phyloP scores from a whole-genome alignment of 805 yeast genomes.

The Debaryomyces prosopidis region DNA sequence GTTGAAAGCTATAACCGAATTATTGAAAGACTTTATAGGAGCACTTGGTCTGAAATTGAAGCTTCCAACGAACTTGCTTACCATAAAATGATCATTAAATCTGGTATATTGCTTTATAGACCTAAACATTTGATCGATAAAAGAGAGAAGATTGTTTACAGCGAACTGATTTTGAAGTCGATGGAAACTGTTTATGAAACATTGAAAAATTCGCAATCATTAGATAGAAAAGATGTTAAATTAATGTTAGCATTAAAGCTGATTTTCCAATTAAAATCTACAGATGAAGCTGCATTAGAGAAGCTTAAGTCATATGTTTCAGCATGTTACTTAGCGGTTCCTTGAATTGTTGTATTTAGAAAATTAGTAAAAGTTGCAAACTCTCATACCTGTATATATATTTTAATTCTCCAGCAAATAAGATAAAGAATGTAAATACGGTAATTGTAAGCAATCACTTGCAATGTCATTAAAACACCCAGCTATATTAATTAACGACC shows the following conservation, averaged over 20 bases:
- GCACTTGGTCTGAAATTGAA: slow-evolving; percentile 24
- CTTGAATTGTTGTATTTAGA: slow-evolving; percentile 2
- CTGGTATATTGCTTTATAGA: slow-evolving; percentile 29
- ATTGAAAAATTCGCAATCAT: slow-evolving; percentile 16
- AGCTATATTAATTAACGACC: slow-evolving; percentile 13
- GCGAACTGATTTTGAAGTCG: slow-evolving; percentile 19
- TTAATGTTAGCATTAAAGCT: slow-evolving; percentile 18
- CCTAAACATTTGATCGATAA: slow-evolving; percentile 23
- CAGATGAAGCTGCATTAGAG: slow-evolving; percentile 12
- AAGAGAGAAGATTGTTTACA: slow-evolving; percentile 15
- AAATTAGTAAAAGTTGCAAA: background rate
- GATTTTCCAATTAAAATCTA: slow-evolving; percentile 14
- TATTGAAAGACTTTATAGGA: slow-evolving; percentile 20
- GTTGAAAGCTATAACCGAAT: slow-evolving; percentile 25
- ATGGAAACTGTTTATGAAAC: slow-evolving; percentile 22
- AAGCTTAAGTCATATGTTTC: slow-evolving; percentile 10
- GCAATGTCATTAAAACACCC: slow-evolving; percentile 4
- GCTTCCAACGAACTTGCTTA: slow-evolving; percentile 12
- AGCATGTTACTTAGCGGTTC: slow-evolving; percentile 9
- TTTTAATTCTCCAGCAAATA: too few species aligned
- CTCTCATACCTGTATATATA: slow-evolving; percentile 1
- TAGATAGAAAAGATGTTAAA: slow-evolving; percentile 16
- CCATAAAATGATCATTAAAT: slow-evolving; percentile 27
- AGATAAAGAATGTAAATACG: too few species aligned
- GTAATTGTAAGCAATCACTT: too few species aligned